These are phyloP conservation scores for Pseudotsuga menziesii DNA, from an alignment of 75 land plant species.

Conservation along the genomic window DNA sequence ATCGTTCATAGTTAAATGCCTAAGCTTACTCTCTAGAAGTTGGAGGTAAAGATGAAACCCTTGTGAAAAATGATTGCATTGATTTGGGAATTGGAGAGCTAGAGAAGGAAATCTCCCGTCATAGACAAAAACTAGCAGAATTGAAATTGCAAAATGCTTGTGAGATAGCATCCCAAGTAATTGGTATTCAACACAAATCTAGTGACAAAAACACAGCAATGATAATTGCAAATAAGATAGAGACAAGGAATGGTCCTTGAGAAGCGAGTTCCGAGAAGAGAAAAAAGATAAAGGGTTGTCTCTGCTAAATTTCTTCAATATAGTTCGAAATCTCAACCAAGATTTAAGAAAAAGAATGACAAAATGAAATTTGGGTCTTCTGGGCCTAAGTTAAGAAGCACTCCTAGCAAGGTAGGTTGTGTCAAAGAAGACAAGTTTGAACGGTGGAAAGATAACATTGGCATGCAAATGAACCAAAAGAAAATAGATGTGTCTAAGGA, in stretches of 20 bases:
- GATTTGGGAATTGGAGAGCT: background rate
- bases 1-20: no score
- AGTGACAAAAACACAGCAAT: background rate
- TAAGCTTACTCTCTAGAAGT: no score
- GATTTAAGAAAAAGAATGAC: background rate
- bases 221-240: background rate
- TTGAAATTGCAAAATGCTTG: conserved; percentile 4
- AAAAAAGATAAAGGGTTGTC: background rate
- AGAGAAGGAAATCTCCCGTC: background rate
- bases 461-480: no score
- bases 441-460: no score
- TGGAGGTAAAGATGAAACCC: background rate
- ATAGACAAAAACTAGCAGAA: background rate
- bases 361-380: no score
- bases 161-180: background rate
- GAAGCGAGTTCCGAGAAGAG: background rate
- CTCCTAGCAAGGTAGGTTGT: no score
- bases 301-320: background rate
- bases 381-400: no score
- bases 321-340: background rate
- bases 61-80: background rate
- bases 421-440: no score
- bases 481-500: no score
- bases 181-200: background rate
- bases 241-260: background rate